These are phyloP conservation scores for Jatropha curcas DNA, from an alignment of 345 rosid genomes.

Conservation along the genomic window DNA sequence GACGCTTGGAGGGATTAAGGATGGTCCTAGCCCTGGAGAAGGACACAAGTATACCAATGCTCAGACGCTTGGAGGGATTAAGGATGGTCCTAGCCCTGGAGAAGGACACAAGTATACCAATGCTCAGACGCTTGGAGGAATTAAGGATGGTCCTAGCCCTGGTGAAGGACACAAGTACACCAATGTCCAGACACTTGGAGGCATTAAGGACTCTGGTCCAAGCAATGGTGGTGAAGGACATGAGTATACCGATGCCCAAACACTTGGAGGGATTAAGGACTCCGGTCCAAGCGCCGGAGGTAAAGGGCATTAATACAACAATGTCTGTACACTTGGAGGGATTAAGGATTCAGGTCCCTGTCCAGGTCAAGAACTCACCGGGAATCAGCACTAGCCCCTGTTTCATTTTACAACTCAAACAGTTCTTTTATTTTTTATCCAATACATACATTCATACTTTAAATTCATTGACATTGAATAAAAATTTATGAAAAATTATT, in stretches of 20 bases:
- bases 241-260: constrained; percentile 18
- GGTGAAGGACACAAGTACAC: constrained; percentile 11
- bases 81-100: constrained; percentile 55
- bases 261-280: constrained; percentile 34
- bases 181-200: neutral
- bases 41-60: constrained; percentile 42
- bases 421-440: no score
- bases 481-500: no score
- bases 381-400: no score
- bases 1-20: constrained; percentile 45
- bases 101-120: constrained; percentile 41
- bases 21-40: constrained; percentile 27
- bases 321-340: neutral
- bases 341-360: constrained; percentile 47
- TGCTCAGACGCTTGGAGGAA: constrained; percentile 25
- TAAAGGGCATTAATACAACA: neutral
- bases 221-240: constrained; percentile 62
- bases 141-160: constrained; percentile 41
- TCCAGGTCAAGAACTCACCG: constrained; percentile 48
- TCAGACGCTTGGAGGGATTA: constrained; percentile 27
- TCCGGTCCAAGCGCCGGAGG: constrained; percentile 44
- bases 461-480: no score
- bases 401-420: no score
- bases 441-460: neutral
- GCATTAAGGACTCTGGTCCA: constrained; percentile 38